Conservation (phyloP, 1,284 basidiomycete species). For the Apiotrichum montevideense region DNA sequence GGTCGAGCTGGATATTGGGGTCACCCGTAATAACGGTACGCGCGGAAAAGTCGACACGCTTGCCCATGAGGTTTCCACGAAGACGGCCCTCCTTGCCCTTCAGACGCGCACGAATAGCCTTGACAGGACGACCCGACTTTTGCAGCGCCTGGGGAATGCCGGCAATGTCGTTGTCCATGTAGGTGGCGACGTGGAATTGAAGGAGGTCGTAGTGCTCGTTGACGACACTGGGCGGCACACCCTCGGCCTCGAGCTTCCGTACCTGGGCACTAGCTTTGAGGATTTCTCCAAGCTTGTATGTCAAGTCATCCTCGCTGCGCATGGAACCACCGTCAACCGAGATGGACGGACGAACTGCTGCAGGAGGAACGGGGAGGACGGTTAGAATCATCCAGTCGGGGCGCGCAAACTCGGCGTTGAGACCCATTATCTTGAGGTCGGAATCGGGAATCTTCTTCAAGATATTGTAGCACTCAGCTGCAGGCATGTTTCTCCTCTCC, state of each 20-base stretch:
- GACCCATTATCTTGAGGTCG: constrained; percentile 85
- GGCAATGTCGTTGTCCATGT: constrained; percentile 99
- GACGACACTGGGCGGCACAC: constrained; percentile 92
- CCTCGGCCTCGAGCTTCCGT: constrained; percentile 89
- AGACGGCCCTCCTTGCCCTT: constrained; percentile 99
- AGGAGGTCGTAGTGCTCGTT: constrained; percentile 94
- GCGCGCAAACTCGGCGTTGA: constrained; percentile 91
- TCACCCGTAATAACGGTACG: constrained; percentile 99
- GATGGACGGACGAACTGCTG: constrained; percentile 95
- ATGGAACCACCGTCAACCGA: constrained; percentile 93
- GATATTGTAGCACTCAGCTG: constrained; percentile 83
- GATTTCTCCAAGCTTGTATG: constrained; percentile 96
- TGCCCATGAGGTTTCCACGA: constrained; percentile 98
- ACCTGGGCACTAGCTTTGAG: constrained; percentile 93
- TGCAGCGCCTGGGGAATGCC: constrained; percentile 96
- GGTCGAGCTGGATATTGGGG: constrained; percentile 91
- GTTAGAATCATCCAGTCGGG: constrained; percentile 99
- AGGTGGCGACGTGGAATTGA: constrained; percentile 98
- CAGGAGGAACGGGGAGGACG: constrained; percentile 94
- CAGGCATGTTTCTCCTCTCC: constrained; percentile 81
- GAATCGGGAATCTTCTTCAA: constrained; percentile 88
- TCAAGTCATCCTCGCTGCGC: constrained; percentile 96
- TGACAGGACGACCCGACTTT: constrained; percentile 95
- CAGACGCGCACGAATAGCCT: constrained; percentile 94
- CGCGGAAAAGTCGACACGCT: constrained; percentile 98